These are phyloP conservation scores for Starmerella apis DNA, from an alignment of 805 yeast genomes.

Conservation along the genomic window DNA sequence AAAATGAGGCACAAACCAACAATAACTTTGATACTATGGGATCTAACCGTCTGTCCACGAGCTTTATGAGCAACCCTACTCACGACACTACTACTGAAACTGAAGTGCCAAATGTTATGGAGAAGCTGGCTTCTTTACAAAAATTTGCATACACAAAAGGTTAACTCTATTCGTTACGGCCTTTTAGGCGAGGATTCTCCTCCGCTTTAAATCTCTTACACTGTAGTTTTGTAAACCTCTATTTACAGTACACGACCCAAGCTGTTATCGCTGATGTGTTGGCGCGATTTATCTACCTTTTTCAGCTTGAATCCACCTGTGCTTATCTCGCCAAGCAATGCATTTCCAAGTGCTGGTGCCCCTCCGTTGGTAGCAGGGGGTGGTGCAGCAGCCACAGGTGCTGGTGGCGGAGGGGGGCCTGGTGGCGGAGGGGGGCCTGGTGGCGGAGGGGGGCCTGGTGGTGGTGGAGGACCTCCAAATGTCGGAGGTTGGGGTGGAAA, in stretches of 20 bases:
- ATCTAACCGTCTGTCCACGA: no score
- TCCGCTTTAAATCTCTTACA: not conserved
- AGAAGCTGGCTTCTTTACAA: not conserved
- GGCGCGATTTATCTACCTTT: slow-evolving; percentile 29
- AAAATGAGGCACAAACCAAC: no score
- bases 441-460: slow-evolving; percentile 27
- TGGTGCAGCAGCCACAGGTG: slow-evolving; percentile 39
- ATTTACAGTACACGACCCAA: slow-evolving; percentile 28
- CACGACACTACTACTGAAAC: not conserved
- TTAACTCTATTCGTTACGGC: not conserved
- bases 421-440: slow-evolving; percentile 26
- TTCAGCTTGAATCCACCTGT: slow-evolving; percentile 27
- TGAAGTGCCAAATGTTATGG: not conserved
- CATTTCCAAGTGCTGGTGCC: slow-evolving; percentile 24
- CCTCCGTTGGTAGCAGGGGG: slow-evolving; percentile 33
- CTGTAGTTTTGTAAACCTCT: not conserved
- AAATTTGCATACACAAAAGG: slow-evolving; percentile 1
- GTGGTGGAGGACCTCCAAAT: slow-evolving; percentile 23
- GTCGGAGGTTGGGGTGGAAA: slow-evolving; percentile 27
- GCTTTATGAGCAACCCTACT: no score
- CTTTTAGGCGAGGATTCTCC: no score
- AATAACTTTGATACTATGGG: no score
- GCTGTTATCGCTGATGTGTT: slow-evolving; percentile 23
- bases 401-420: slow-evolving; percentile 30
- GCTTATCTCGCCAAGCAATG: slow-evolving; percentile 31